Conservation (phyloP, 2,329 filamentous ascomycete genomes). For the Xylariales sp. region DNA sequence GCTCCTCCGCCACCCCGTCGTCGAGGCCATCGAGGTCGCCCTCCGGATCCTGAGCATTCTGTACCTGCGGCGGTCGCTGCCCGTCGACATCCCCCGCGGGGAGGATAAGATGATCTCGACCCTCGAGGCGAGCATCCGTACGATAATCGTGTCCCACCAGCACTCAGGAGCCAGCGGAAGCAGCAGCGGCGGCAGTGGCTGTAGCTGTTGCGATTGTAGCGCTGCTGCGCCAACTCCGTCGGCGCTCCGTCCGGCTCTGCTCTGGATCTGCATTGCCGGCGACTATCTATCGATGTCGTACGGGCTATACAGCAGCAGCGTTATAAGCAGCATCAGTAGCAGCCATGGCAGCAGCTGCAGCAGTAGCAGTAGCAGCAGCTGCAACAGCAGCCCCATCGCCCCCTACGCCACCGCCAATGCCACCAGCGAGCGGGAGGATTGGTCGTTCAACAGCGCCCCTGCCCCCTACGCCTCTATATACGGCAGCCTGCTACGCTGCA, state of each 20-base stretch:
- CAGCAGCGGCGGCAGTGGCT: no score
- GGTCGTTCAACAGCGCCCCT: no score
- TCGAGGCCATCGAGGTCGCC: not conserved
- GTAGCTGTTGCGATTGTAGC: no score
- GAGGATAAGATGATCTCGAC: not conserved
- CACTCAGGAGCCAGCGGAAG: no score
- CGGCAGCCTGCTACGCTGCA: not conserved
- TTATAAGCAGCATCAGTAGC: not conserved
- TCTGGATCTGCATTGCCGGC: slow-evolving; percentile 1
- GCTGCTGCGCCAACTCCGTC: no score
- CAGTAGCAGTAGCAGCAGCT: no score
- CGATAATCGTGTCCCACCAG: not conserved
- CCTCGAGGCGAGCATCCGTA: not conserved
- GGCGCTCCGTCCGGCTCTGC: not conserved
- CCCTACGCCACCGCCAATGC: no score
- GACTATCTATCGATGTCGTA: not conserved
- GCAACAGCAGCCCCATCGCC: no score
- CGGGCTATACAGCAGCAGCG: not conserved
- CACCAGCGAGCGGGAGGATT: no score
- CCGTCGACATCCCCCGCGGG: not conserved
- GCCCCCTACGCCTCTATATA: not conserved
- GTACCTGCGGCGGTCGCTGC: not conserved
- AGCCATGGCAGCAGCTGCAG: no score
- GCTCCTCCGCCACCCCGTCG: no score
- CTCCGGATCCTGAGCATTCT: not conserved